Percentiles rank a stretch among this genome's conserved stretches.
Conservation (phyloP, 2,329 filamentous ascomycete genomes). For the Ceratocystis albifundus region DNA sequence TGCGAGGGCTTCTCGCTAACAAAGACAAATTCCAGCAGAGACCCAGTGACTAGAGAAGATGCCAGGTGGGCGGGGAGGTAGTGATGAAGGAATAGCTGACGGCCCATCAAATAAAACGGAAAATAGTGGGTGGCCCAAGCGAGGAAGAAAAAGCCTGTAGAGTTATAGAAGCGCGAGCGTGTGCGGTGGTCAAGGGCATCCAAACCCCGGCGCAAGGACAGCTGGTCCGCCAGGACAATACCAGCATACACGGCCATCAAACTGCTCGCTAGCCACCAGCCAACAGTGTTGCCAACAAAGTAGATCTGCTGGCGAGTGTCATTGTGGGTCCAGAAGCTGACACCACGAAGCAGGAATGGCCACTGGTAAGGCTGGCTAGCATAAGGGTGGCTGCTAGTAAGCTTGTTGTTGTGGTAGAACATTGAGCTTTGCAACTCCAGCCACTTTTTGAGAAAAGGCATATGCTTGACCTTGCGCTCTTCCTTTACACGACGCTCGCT, state of each 20-base stretch:
- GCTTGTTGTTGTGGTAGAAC: conserved; percentile 98
- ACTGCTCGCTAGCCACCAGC: conserved; percentile 94
- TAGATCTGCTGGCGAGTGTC: conserved; percentile 95
- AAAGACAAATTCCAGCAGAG: conserved; percentile 91
- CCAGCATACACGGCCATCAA: conserved; percentile 86
- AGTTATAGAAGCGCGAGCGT: conserved; percentile 91
- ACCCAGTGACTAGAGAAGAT: conserved; percentile 78
- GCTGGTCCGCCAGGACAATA: conserved; percentile 82
- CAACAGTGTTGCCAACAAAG: conserved; percentile 91
- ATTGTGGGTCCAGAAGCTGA: conserved; percentile 98
- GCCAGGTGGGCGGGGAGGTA: conserved; percentile 92
- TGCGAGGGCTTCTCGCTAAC: conserved; percentile 50
- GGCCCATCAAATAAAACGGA: conserved; percentile 96
- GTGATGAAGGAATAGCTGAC: conserved; percentile 94
- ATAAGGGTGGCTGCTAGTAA: conserved; percentile 95
- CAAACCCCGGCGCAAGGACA: conserved; percentile 82
- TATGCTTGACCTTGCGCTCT: conserved; percentile 63
- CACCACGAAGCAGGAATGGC: conserved; percentile 92
- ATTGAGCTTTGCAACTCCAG: conserved; percentile 93
- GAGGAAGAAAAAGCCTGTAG: conserved; percentile 97
- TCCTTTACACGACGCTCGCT: conserved; percentile 64
- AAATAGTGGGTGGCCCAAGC: conserved; percentile 96
- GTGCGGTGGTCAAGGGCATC: conserved; percentile 92
- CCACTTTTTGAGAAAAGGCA: conserved; percentile 90
- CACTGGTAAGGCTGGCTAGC: conserved; percentile 90